Base-by-base conservation (phyloP, 2,329 filamentous ascomycete genomes). In the Colletotrichum sp. region DNA sequence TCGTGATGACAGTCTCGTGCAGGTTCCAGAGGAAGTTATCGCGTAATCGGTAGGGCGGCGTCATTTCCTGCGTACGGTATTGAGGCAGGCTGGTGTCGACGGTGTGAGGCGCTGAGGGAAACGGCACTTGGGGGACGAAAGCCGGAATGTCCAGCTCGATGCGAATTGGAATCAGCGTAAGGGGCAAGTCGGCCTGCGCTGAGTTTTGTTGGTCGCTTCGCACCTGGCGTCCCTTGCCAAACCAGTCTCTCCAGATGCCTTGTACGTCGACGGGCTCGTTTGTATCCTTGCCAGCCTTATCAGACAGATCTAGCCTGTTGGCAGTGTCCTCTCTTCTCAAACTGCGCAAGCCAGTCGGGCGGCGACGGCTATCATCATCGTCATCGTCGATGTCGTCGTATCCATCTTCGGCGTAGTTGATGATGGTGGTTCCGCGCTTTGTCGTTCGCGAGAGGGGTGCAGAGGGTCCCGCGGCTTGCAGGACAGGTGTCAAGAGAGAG, bases 21-120 rank as follows among this genome's bases (percentile, higher is more conserved):
- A 99, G 89, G 81, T 99, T 99, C 97, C 97, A 99, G 68, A 98
- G 87, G 80, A 99, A 98, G n/a, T 95, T 94, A 80, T 99, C 97
- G 80, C 97, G 96, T 73, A 99, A 89, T 77, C 97, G 92, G 85
- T 96, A 98, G 5, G 95, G 94, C 1, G 96, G 93, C 16, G 96
- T 96, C 76, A 91, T 86, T 77, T 98, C 96, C 71, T 94, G 94
- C 71, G 91, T 89, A 80, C 93, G 93, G 86, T 97, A 98, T 71
- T 96, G 93, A 16, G 95, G 93, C 66, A 95, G 88, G 7, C 91
- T 92, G 75, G 94, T 92, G 81, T 98, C 94, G 79, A 93, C 90
- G 18, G 89, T 88, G 22, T 78, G 76, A 60, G 75, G 67, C 36
- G 86, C 88, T 72, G 93, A 91, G 7, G 93, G 93, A 69, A 94